A percentile compares a stretch with the other conserved stretches of the same genome.
Evolutionary conservation across 257 asterid genomes (phyloP).

Genomic region (Solanum piurae): DNA sequence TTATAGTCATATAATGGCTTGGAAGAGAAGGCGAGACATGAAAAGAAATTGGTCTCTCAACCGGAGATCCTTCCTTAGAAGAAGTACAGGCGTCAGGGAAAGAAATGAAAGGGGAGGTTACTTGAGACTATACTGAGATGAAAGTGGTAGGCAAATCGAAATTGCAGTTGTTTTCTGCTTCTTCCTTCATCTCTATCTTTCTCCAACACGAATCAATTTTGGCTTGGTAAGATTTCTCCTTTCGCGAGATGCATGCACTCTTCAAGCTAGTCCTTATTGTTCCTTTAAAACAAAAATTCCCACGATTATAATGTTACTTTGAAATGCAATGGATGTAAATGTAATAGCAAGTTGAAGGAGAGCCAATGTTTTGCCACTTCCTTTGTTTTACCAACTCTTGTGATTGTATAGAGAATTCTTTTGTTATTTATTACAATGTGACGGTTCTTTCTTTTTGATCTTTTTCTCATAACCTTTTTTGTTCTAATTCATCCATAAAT

Average conservation of each 20-base stretch:
- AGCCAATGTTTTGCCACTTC: not conserved
- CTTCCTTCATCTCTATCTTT: not conserved
- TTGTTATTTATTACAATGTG: not conserved
- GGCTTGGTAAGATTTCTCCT: not conserved
- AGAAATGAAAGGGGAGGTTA: conserved; percentile 47
- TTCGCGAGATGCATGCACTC: not conserved
- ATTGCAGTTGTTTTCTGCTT: not conserved
- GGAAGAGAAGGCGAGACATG: conserved; percentile 44
- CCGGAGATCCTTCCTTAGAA: conserved; percentile 46
- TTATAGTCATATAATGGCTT: conserved; percentile 40
- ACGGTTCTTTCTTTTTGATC: not conserved
- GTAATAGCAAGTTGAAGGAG: not conserved
- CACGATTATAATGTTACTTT: not conserved
- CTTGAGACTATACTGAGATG: conserved; percentile 32
- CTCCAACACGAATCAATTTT: not conserved
- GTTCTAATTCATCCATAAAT: not conserved
- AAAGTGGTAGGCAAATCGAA: not conserved
- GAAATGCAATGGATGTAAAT: not conserved
- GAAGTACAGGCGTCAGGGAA: conserved; percentile 20
- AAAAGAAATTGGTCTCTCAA: conserved; percentile 52
- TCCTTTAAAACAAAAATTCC: not conserved
- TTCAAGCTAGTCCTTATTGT: not conserved
- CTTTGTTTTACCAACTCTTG: not conserved
- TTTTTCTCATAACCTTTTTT: not conserved
- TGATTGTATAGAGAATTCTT: not conserved